A percentile compares a stretch with the other conserved stretches of the same genome.
Evolutionary conservation across 192 early-diverging fungal genomes (phyloP).

Genomic region (Funneliformis mosseae): DNA sequence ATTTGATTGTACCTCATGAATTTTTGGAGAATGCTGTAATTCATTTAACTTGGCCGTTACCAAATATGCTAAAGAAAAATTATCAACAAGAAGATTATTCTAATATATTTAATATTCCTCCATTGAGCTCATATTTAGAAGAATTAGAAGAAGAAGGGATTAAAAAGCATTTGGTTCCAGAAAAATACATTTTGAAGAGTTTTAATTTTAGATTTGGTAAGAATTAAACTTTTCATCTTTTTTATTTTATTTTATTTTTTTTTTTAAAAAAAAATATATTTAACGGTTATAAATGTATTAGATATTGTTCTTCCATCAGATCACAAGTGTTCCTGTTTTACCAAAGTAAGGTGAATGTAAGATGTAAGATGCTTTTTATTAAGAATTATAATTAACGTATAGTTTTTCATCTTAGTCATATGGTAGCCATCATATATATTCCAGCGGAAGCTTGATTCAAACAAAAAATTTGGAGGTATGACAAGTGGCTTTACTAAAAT

Average conservation of each 20-base stretch:
- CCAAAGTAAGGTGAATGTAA: constrained; percentile 52
- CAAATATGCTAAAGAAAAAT: too few species aligned
- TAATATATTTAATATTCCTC: constrained; percentile 30
- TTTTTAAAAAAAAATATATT: background rate
- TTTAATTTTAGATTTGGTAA: constrained; percentile 55
- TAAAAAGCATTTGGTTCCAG: constrained; percentile 42
- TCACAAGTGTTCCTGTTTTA: constrained; percentile 68
- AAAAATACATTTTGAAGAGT: constrained; percentile 48
- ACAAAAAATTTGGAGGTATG: constrained; percentile 68
- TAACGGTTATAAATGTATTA: constrained; percentile 36
- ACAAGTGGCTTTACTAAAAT: background rate
- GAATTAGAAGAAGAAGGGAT: constrained; percentile 24
- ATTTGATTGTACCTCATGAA: background rate
- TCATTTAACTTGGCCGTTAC: constrained; percentile 28
- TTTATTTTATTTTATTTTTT: too few species aligned
- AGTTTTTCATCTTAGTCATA: constrained; percentile 73
- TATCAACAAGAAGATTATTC: background rate
- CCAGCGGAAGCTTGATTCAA: constrained; percentile 79
- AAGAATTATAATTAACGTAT: background rate
- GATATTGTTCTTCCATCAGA: constrained; percentile 65
- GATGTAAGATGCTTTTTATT: constrained; percentile 16
- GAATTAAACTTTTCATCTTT: background rate
- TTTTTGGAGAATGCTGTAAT: constrained; percentile 36
- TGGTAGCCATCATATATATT: constrained; percentile 75
- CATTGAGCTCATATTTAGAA: constrained; percentile 38